These are phyloP conservation scores for Talaromyces adpressus DNA, from an alignment of 495 filamentous ascomycete genomes.

Conservation along the genomic window DNA sequence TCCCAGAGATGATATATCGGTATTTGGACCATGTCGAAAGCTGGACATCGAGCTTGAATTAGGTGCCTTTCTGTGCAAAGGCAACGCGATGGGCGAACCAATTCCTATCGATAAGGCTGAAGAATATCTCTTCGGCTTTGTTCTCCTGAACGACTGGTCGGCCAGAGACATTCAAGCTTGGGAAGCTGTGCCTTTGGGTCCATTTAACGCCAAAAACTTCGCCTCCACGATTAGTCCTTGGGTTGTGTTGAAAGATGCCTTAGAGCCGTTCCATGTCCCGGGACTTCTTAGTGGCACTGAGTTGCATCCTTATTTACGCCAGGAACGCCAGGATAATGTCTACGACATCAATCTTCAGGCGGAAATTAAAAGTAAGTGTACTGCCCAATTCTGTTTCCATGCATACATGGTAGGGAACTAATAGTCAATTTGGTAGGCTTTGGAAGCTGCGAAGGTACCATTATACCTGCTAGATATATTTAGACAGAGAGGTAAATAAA, in stretches of 20 bases:
- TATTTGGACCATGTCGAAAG: slow-evolving; percentile 53
- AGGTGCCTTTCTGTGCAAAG: slow-evolving; percentile 67
- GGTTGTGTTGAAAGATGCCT: slow-evolving; percentile 81
- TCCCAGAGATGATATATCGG: slow-evolving; percentile 41
- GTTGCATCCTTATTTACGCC: too few relatives aligned
- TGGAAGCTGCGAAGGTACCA: too few relatives aligned
- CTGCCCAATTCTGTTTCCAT: too few relatives aligned
- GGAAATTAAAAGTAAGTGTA: too few relatives aligned
- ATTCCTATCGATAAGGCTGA: slow-evolving; percentile 60
- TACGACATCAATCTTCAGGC: too few relatives aligned
- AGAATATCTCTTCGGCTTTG: slow-evolving; percentile 76
- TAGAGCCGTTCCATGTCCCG: slow-evolving; percentile 36
- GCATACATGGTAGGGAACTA: too few relatives aligned
- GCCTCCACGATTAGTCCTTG: slow-evolving; percentile 82
- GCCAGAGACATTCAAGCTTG: slow-evolving; percentile 85
- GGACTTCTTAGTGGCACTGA: too few relatives aligned
- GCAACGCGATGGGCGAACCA: slow-evolving; percentile 57
- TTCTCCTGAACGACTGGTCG: slow-evolving; percentile 92
- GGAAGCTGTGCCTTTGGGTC: slow-evolving; percentile 81
- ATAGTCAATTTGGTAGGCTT: too few relatives aligned
- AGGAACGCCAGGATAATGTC: too few relatives aligned
- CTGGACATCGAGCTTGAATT: slow-evolving; percentile 88
- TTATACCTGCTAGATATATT: too few relatives aligned
- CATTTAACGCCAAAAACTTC: slow-evolving; percentile 91
- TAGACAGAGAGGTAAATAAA: too few relatives aligned